These are phyloP conservation scores for Hyphodiscus hymeniophilus DNA, from an alignment of 495 filamentous ascomycete species.

Conservation along the genomic window DNA sequence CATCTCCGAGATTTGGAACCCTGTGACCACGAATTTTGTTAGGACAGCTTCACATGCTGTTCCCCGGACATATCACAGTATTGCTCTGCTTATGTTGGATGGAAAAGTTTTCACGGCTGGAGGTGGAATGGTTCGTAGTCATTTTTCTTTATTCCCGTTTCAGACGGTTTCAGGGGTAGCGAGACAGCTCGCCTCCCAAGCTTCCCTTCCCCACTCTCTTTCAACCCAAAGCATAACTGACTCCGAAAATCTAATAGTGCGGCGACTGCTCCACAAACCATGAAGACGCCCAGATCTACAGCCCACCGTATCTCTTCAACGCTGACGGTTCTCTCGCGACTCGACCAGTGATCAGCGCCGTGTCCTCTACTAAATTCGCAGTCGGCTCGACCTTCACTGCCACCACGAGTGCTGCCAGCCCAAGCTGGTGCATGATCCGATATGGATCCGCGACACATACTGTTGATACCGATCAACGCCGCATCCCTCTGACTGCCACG, in stretches of 20 bases:
- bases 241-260: too few species aligned
- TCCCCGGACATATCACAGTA: conserved; percentile 48
- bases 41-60: conserved; percentile 32
- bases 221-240: too few species aligned
- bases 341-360: conserved; percentile 30
- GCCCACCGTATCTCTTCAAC: conserved; percentile 45
- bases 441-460: conserved; percentile 44
- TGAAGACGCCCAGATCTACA: conserved; percentile 49
- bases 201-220: too few species aligned
- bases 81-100: conserved; percentile 47
- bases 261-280: conserved; percentile 44
- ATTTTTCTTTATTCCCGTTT: too few species aligned
- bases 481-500: conserved; percentile 32
- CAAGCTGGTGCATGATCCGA: conserved; percentile 30
- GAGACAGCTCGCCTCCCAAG: too few species aligned
- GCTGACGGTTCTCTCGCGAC: conserved; percentile 30
- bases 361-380: conserved; percentile 16
- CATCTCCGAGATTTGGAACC: conserved; percentile 44
- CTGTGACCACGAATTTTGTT: conserved; percentile 31
- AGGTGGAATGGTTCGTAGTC: too few species aligned
- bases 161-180: too few species aligned
- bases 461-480: conserved; percentile 52
- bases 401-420: conserved; percentile 22
- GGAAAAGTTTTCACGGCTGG: conserved; percentile 46
- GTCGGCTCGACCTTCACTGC: conserved; percentile 30